Base-by-base conservation (phyloP, 805 yeast genomes). In the Lipomyces yamadae region DNA sequence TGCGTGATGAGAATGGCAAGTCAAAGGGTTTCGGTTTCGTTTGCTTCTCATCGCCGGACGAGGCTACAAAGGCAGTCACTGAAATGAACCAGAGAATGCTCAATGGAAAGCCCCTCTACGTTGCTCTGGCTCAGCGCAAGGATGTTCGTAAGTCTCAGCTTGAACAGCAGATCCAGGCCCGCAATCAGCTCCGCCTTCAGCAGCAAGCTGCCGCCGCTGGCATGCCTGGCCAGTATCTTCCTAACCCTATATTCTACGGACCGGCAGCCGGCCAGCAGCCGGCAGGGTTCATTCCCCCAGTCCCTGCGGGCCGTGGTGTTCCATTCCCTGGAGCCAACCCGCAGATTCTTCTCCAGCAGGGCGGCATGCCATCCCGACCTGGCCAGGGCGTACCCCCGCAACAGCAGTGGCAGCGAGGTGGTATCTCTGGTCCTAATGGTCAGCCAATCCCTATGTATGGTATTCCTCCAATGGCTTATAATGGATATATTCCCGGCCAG, bases 11-110 rank as follows among this genome's bases (percentile, higher is more conserved):
- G 76, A 80, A 86, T 70, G 98, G 97, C 76, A 92, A 92, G 83
- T 92, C 98, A 72, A 94, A 91, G 85, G 98, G 98, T 74, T 95
- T 95, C 80, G 99, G 99, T 78, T 95, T 95, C 79, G 99, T 95
- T 75, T 92, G 99, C 83, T 95, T 89, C 90, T 88, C 97, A 65
- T 81, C 95, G 72, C 97, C 98, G 78, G 99, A 95, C 81, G 99
- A 95, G 87, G 99, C 99, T 74, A 91, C 97, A 76, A 92, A 92
- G 84, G 99, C 99, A 73, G 92, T 94, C 80, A 86, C 94, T 75
- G 99, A 94, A 85, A 93, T 94, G 97, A 92, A 94, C 87, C 97
- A 92, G 83, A 90, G 92, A 80, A 90, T 94, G 89, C 87, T 95
- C 75, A 88, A 87, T 75, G 92, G 93, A 79, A 95, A 95, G 86